Percentiles rank a stretch among this genome's conserved stretches.
Conservation (phyloP, 2,329 filamentous ascomycete species). For the Penicillium sumatraense region DNA sequence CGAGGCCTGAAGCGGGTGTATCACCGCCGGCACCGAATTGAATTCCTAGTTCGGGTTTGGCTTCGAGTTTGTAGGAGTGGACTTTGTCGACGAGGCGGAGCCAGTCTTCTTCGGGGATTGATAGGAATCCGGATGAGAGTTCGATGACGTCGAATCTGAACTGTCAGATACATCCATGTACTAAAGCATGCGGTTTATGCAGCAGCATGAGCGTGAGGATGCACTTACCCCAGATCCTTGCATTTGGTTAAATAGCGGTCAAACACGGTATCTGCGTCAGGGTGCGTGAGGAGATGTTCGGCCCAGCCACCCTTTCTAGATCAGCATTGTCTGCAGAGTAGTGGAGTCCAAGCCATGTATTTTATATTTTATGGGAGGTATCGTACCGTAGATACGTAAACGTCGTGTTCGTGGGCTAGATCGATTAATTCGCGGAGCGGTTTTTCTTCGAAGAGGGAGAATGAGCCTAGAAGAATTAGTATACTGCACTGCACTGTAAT, state of each 20-base stretch:
- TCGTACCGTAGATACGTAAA: constrained; percentile 58
- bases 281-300: constrained; percentile 57
- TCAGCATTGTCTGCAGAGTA: background rate
- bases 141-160: constrained; percentile 61
- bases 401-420: constrained; percentile 54
- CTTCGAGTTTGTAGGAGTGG: constrained; percentile 53
- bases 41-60: constrained; percentile 61
- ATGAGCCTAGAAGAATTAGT: constrained; percentile 44
- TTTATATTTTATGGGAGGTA: background rate
- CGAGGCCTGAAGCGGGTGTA: constrained; percentile 52
- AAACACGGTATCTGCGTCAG: constrained; percentile 50
- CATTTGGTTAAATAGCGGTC: constrained; percentile 58
- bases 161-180: too few species aligned
- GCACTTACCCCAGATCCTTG: constrained; percentile 53
- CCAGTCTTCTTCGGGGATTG: constrained; percentile 59
- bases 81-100: constrained; percentile 55
- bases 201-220: too few species aligned
- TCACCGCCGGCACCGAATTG: constrained; percentile 63
- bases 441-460: constrained; percentile 55
- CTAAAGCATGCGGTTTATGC: too few species aligned
- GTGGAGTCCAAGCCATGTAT: background rate
- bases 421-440: constrained; percentile 54
- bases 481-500: background rate
- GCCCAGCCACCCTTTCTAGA: constrained; percentile 58
- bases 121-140: constrained; percentile 59